These are phyloP conservation scores for Scheffersomyces titani DNA, from an alignment of 1,139 yeast species.

Conservation along the genomic window DNA sequence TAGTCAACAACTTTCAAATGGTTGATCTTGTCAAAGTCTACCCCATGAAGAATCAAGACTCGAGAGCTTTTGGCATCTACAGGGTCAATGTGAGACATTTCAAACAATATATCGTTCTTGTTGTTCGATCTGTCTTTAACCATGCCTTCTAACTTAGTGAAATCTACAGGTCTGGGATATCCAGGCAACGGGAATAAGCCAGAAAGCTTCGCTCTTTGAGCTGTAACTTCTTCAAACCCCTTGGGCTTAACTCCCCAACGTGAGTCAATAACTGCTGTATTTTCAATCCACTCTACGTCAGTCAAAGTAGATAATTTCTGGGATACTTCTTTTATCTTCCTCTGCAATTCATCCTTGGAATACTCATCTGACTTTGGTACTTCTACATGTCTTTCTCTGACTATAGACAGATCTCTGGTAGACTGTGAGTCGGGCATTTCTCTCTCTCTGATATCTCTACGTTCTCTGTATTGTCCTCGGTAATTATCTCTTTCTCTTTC, in stretches of 20 bases:
- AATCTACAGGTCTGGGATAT: conserved; percentile 57
- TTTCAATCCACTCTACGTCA: conserved; percentile 25
- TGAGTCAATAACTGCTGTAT: conserved; percentile 46
- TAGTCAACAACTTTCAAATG: conserved; percentile 43
- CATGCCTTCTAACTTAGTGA: conserved; percentile 53
- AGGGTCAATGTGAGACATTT: conserved; percentile 50
- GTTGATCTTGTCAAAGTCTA: conserved; percentile 44
- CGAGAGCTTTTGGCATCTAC: conserved; percentile 51
- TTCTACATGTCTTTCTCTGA: not conserved
- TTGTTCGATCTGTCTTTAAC: conserved; percentile 40
- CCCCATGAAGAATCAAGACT: conserved; percentile 49
- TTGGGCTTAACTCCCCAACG: conserved; percentile 76
- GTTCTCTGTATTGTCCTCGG: not conserved
- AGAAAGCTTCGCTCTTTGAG: conserved; percentile 78
- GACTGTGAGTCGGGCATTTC: not conserved
- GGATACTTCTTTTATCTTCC: not conserved
- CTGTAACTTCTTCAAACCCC: conserved; percentile 76
- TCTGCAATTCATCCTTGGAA: not conserved
- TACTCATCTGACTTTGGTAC: not conserved
- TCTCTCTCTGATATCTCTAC: not conserved
- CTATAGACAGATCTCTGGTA: not conserved
- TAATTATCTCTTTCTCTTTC: not conserved
- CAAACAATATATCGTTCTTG: conserved; percentile 40
- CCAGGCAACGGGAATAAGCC: conserved; percentile 84
- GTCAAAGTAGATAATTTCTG: conserved; percentile 19